Base-by-base conservation (phyloP, 495 filamentous ascomycete genomes). In the Bombardia bombarda region DNA sequence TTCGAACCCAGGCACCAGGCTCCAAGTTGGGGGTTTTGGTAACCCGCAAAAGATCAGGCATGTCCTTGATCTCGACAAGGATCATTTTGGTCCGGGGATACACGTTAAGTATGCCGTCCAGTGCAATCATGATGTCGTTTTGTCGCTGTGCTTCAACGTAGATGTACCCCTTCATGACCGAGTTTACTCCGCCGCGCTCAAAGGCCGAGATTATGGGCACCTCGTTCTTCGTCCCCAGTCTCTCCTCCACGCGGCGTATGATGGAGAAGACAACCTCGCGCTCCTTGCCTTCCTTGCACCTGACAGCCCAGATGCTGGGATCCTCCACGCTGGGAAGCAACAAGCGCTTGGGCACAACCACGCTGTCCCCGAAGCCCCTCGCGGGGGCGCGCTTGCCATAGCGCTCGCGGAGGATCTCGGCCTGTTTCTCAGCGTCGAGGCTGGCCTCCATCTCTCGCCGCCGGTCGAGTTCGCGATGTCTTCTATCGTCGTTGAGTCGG, bases 301-400 rank as follows among this genome's bases (percentile, higher is more conserved):
- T 84, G 34, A 93, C 81, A 49, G 83, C 90, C 87, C 87, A 99
- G 54, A 99, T 96, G 49, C 85, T 87, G 7, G 92, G 93, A 58
- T 97, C 93, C 32, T 96, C 83, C 12, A 95, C 88, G 53, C 86
- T 89, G 7, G 93, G 93, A 9, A 96, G 77, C n/a, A 96, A 69
- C 16, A 95, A 68, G 34, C 87, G 78, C 54, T 87, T 85, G n/a
- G 89, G 87, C 3, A 95, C 80, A 17, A 90, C 76, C 14, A 82
- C 78, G 38, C 71, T 73, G 34, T 80, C 75, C 17, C 71, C 72
- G 43, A 75, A 50, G 60, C 73, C 67, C 38, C 56, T 55, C 2
- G 61, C 58, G 9, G 60, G 60, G 13, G 67, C 62, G 53, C 69
- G 49, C 67, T 82, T 52, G 71, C 77, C 70, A 61, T 99, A 96